Evolutionary conservation across 306 rosid species (phyloP).

Genomic region (Rosa multiflora): DNA sequence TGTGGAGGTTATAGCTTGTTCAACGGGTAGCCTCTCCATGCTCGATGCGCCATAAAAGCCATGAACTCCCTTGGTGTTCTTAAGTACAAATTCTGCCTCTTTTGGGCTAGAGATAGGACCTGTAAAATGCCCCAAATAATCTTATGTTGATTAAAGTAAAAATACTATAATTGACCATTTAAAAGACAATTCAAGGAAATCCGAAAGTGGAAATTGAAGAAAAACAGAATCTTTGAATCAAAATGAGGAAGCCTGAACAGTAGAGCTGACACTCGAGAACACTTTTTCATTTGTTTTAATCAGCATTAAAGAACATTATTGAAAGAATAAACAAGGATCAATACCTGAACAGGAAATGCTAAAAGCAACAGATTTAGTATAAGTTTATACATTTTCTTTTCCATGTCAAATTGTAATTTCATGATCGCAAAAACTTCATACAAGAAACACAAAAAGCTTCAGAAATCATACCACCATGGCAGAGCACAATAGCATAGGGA

Average conservation of each 20-base stretch:
- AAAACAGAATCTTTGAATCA: not conserved
- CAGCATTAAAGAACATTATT: not conserved
- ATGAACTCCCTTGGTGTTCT: slow-evolving; percentile 80
- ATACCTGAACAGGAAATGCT: not conserved
- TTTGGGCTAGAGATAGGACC: slow-evolving; percentile 92
- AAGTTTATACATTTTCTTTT: not conserved
- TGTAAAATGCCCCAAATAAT: slow-evolving; percentile 32
- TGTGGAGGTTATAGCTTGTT: slow-evolving; percentile 79
- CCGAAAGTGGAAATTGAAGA: not conserved
- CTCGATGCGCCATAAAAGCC: slow-evolving; percentile 98
- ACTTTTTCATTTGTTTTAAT: not conserved
- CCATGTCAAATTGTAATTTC: not conserved
- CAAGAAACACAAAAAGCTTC: slow-evolving; percentile 1
- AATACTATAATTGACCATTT: not conserved
- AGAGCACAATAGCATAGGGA: slow-evolving; percentile 66
- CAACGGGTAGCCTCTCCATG: slow-evolving; percentile 93
- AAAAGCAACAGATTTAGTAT: not conserved
- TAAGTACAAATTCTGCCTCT: slow-evolving; percentile 78
- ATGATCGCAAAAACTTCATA: not conserved
- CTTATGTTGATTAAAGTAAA: not conserved
- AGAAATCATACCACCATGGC: slow-evolving; percentile 78
- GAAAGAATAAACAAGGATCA: not conserved
- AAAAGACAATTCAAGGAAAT: not conserved
- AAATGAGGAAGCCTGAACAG: not conserved
- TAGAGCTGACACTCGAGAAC: not conserved